phyloP scores from a whole-genome alignment of 164 flowering plant species.

The Magnolia kwangsiensis region DNA sequence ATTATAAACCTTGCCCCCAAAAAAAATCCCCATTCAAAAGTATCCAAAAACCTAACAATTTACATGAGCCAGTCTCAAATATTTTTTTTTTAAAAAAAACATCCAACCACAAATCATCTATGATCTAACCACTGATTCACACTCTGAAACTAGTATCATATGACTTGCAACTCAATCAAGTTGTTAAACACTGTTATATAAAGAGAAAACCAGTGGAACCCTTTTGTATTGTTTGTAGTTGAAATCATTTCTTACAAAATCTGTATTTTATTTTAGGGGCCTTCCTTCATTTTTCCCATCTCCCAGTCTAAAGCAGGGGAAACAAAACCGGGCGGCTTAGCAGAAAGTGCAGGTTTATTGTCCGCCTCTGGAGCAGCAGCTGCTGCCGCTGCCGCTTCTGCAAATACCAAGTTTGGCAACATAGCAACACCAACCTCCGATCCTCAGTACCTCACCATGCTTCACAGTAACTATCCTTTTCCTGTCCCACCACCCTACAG shows the following conservation, averaged over 20 bases:
- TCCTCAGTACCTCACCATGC: conserved; percentile 10
- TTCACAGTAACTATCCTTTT: conserved; percentile 13
- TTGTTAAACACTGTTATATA: background rate
- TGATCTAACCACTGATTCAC: background rate
- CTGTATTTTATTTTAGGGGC: background rate
- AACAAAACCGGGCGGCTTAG: background rate
- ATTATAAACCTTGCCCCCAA: too few relatives aligned
- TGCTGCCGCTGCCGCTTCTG: conserved; percentile 11
- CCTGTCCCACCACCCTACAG: conserved; percentile 16
- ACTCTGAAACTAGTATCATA: background rate
- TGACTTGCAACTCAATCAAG: background rate
- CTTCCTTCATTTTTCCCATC: conserved; percentile 9
- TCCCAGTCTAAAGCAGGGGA: conserved; percentile 11
- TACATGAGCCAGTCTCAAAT: too few relatives aligned
- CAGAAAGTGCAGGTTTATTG: conserved; percentile 8
- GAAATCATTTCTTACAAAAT: too few relatives aligned
- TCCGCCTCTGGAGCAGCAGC: conserved; percentile 1
- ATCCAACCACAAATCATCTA: too few relatives aligned
- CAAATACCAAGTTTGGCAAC: conserved; percentile 7
- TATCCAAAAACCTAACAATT: too few relatives aligned
- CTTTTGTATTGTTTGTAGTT: conserved; percentile 2
- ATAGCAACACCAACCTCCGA: conserved; percentile 8
- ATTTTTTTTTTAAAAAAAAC: too few relatives aligned
- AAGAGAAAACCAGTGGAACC: conserved; percentile 11
- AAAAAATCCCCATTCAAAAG: too few relatives aligned